Percentiles rank a stretch among this genome's conserved stretches.
phyloP scores from a whole-genome alignment of 2,329 filamentous ascomycete genomes.

The Microsporum ferrugineum region DNA sequence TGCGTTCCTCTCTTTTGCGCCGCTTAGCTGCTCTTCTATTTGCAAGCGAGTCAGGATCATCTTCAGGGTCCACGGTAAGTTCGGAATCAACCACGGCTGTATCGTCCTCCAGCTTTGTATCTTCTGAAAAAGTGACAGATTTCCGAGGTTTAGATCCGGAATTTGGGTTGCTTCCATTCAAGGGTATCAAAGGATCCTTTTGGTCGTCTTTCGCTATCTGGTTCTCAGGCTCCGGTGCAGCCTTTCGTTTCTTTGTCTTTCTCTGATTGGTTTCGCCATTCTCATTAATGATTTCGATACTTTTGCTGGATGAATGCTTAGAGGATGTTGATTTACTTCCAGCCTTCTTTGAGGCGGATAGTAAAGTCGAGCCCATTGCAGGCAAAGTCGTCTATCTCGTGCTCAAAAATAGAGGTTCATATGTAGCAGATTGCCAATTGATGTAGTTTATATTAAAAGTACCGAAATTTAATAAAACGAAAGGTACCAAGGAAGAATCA shows the following conservation, averaged over 20 bases:
- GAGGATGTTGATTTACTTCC: neutral
- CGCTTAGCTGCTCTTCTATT: slow-evolving; percentile 16
- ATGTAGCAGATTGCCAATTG: neutral
- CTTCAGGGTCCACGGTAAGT: slow-evolving; percentile 11
- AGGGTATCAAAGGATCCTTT: neutral
- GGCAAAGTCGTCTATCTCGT: neutral
- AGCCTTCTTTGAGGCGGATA: neutral
- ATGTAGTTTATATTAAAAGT: neutral
- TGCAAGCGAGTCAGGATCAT: slow-evolving; percentile 14
- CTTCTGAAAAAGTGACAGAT: slow-evolving; percentile 53
- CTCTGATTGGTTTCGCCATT: neutral
- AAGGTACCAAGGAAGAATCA: neutral
- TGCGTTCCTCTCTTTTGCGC: slow-evolving; percentile 10
- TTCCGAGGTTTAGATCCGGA: slow-evolving; percentile 30
- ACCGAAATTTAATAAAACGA: neutral
- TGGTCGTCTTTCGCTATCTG: neutral
- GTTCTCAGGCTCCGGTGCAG: neutral
- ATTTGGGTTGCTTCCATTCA: slow-evolving; percentile 15
- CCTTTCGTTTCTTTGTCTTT: neutral
- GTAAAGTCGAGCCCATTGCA: neutral
- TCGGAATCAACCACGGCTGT: slow-evolving; percentile 1
- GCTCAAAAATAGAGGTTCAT: neutral
- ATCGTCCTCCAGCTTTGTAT: slow-evolving; percentile 50
- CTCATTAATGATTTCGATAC: neutral
- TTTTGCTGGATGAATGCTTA: neutral